Evolutionary conservation across 768 basidiomycete genomes (phyloP).

Genomic region (Psilocybe cyanescens): DNA sequence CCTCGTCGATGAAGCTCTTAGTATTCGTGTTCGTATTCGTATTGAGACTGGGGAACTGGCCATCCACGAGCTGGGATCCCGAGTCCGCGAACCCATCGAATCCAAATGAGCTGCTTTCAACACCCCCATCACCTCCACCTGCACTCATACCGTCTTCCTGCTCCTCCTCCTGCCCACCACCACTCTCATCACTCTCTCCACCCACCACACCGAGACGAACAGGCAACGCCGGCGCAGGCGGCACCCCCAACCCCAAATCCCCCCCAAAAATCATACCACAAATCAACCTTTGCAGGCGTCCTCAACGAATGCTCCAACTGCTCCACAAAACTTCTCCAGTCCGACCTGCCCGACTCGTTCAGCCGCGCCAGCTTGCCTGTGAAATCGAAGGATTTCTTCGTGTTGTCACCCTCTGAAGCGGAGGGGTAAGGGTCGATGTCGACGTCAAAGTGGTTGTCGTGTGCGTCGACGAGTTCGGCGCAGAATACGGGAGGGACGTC

Average conservation of each 20-base stretch:
- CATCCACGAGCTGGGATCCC: constrained; percentile 27
- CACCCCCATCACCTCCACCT: constrained; percentile 3
- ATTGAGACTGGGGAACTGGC: constrained; percentile 31
- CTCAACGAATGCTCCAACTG: constrained; percentile 81
- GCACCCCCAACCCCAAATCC: constrained; percentile 39
- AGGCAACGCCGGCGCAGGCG: constrained; percentile 58
- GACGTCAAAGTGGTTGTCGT: constrained; percentile 23
- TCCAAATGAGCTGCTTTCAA: constrained; percentile 3
- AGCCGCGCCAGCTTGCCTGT: constrained; percentile 76
- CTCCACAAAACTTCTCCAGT: constrained; percentile 78
- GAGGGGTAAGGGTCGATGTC: constrained; percentile 41
- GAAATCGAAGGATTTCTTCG: constrained; percentile 84
- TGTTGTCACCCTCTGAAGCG: constrained; percentile 56
- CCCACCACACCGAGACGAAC: constrained; percentile 5
- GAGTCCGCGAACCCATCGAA: constrained; percentile 9
- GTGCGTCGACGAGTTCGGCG: constrained; percentile 36
- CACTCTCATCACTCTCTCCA: not conserved
- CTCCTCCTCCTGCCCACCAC: not conserved
- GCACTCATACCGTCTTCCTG: constrained; percentile 9
- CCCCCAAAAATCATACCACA: constrained; percentile 50
- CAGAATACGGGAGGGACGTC: constrained; percentile 21
- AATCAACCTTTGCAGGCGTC: constrained; percentile 71
- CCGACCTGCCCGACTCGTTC: constrained; percentile 70
- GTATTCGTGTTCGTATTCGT: constrained; percentile 11
- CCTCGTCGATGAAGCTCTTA: constrained; percentile 1